Evolutionary conservation across 225 moss, liverwort and hornwort species (phyloP).

Genomic region (Marchantia paleacea): DNA sequence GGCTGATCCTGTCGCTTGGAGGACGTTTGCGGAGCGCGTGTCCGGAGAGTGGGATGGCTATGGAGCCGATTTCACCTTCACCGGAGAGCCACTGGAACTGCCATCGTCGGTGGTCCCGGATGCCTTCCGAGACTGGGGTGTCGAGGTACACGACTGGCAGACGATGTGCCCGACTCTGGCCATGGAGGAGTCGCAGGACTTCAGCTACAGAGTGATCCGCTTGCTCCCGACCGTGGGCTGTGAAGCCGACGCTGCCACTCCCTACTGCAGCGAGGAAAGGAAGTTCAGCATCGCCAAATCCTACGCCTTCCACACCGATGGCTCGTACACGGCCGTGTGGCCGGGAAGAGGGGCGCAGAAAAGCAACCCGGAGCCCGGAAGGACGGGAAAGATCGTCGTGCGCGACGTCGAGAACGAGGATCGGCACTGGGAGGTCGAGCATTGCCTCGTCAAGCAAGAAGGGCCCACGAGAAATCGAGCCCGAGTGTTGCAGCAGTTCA

Average conservation of each 20-base stretch:
- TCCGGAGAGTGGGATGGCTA: slow-evolving; percentile 94
- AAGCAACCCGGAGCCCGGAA: slow-evolving; percentile 46
- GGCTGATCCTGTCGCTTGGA: slow-evolving; percentile 41
- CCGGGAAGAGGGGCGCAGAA: slow-evolving; percentile 57
- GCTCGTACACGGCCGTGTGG: slow-evolving; percentile 81
- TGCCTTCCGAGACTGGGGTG: slow-evolving; percentile 71
- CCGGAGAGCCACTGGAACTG: slow-evolving; percentile 63
- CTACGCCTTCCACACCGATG: slow-evolving; percentile 61
- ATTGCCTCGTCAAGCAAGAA: slow-evolving; percentile 59
- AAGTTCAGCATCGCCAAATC: slow-evolving; percentile 37
- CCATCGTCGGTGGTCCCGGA: slow-evolving; percentile 67
- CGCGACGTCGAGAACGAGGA: slow-evolving; percentile 44
- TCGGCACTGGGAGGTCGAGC: slow-evolving; percentile 80
- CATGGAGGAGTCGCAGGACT: slow-evolving; percentile 34
- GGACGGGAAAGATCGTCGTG: slow-evolving; percentile 51
- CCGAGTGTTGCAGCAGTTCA: slow-evolving; percentile 63
- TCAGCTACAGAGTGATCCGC: slow-evolving; percentile 62
- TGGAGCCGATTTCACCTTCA: slow-evolving; percentile 65
- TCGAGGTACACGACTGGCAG: slow-evolving; percentile 74
- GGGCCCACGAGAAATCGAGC: slow-evolving; percentile 43
- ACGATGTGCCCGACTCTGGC: slow-evolving; percentile 75
- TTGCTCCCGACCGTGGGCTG: slow-evolving; percentile 82
- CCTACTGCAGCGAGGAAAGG: slow-evolving; percentile 50
- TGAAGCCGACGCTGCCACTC: slow-evolving; percentile 89
- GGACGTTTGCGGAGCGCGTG: slow-evolving; percentile 52